phyloP scores from a whole-genome alignment of 2,329 filamentous ascomycete species.

The Hyphodiscus sp. region DNA sequence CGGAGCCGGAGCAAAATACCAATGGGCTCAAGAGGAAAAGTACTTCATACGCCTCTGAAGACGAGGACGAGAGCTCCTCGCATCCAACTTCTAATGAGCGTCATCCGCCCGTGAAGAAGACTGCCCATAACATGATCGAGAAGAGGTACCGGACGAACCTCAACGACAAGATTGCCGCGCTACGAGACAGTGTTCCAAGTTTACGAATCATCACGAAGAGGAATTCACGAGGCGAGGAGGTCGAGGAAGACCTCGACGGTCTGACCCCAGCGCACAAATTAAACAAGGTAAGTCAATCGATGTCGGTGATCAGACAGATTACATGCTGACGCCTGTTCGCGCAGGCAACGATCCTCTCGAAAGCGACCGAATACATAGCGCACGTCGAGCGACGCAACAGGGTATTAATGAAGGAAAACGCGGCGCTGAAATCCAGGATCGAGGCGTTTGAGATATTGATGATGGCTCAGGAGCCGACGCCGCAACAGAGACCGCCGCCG shows the following conservation, averaged over 20 bases:
- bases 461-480: slow-evolving; percentile 40
- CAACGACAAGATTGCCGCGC: slow-evolving; percentile 74
- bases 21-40: slow-evolving; percentile 37
- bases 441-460: slow-evolving; percentile 75
- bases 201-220: slow-evolving; percentile 47
- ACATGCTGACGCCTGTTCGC: slow-evolving; percentile 2
- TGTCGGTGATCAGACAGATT: not conserved
- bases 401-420: slow-evolving; percentile 74
- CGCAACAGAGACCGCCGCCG: not conserved
- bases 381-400: slow-evolving; percentile 88
- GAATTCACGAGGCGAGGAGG: slow-evolving; percentile 48
- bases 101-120: slow-evolving; percentile 58
- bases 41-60: slow-evolving; percentile 23
- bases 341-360: slow-evolving; percentile 59
- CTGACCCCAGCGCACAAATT: slow-evolving; percentile 59
- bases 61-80: slow-evolving; percentile 46
- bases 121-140: slow-evolving; percentile 80
- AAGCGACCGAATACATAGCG: slow-evolving; percentile 92
- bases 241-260: slow-evolving; percentile 49
- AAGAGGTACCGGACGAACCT: slow-evolving; percentile 79
- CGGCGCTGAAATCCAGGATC: slow-evolving; percentile 67
- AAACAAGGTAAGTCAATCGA: slow-evolving; percentile 47
- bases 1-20: slow-evolving; percentile 33
- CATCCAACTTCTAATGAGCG: not conserved
- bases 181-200: slow-evolving; percentile 67